These are phyloP conservation scores for Sphaerulina musiva DNA, from an alignment of 2,329 filamentous ascomycete genomes.

Conservation along the genomic window DNA sequence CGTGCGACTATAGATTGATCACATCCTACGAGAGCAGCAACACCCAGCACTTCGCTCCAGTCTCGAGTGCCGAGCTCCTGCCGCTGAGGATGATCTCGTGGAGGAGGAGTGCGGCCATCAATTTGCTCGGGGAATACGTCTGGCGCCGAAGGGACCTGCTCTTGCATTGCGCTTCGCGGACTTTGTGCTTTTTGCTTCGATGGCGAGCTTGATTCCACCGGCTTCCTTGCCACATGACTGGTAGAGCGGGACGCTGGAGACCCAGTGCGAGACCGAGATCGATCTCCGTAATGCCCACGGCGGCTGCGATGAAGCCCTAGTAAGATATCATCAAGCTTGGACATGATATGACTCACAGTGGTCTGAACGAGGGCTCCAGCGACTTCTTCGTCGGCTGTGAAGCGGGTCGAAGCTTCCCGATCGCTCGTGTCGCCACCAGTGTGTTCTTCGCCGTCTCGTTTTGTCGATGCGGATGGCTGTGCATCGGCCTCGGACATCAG, in stretches of 20 bases:
- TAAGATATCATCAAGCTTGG: constrained; percentile 63
- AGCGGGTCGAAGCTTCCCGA: neutral
- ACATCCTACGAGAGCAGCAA: constrained; percentile 70
- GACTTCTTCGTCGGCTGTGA: constrained; percentile 60
- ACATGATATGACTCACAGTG: constrained; percentile 62
- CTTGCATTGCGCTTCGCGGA: neutral
- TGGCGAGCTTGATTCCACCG: neutral
- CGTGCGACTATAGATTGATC: constrained; percentile 58
- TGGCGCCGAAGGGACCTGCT: neutral
- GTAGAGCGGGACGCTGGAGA: constrained; percentile 2
- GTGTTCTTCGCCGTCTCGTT: neutral
- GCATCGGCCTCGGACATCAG: neutral
- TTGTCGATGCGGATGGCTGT: neutral
- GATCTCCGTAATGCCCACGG: constrained; percentile 21
- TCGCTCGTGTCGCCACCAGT: too few species aligned
- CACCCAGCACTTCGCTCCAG: constrained; percentile 78
- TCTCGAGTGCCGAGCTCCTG: constrained; percentile 51
- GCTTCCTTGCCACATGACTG: neutral
- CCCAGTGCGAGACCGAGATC: constrained; percentile 8
- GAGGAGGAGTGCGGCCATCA: neutral
- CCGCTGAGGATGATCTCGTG: neutral
- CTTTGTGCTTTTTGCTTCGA: neutral
- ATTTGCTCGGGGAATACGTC: neutral
- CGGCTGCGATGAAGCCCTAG: constrained; percentile 58
- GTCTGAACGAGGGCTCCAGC: constrained; percentile 61